Base-by-base conservation (phyloP, 2,329 filamentous ascomycete species). In the Talaromyces sp. region DNA sequence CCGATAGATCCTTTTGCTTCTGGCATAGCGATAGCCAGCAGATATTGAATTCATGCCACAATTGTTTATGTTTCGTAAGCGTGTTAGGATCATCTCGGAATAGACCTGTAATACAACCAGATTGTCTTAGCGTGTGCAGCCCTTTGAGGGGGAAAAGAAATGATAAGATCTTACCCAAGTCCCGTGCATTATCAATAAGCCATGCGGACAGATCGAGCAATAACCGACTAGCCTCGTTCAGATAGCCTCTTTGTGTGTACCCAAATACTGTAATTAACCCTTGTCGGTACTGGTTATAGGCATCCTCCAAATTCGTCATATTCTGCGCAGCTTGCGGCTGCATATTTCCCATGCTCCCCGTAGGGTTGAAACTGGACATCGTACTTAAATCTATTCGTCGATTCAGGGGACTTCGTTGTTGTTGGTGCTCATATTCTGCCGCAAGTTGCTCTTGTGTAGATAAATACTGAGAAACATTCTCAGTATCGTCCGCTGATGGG, bases 11-110 rank as follows among this genome's bases (percentile, higher is more conserved):
- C 73, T 90, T 92, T 75, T 98, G 93, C 70, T 87, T 90, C 74
- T 95, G 92, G 60, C 93, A 87, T 7, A 95, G 82, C 4, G 89
- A 86, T 43, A 97, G 85, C 94, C 94, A 98, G 66, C 91, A 93
- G 66, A 92, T 86, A 77, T 99, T 98, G 81, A 98, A 97, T 70
- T 97, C 90, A 72, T 90, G 89, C 95, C 95, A 99, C 7, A 98
- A 81, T 73, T 89, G 89, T 69, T 97, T 85, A 63, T 93, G 89
- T 70, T 95, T 89, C 64, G 84, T 80, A 73, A 95, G 88, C 64
- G 92, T 85, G 62, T 84, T 83, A 73, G 90, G 87, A 76, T 97
- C 90, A 80, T 98, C 93, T 73, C 89, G 87, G 69, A 90, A 89
- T 72, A 98, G 87, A 66, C 92, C 93, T 97, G 79, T 68, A 37